Percentiles rank a stretch among this genome's conserved stretches.
Conservation (phyloP, 1,139 yeast species). For the Magnusiomyces fungicola region DNA sequence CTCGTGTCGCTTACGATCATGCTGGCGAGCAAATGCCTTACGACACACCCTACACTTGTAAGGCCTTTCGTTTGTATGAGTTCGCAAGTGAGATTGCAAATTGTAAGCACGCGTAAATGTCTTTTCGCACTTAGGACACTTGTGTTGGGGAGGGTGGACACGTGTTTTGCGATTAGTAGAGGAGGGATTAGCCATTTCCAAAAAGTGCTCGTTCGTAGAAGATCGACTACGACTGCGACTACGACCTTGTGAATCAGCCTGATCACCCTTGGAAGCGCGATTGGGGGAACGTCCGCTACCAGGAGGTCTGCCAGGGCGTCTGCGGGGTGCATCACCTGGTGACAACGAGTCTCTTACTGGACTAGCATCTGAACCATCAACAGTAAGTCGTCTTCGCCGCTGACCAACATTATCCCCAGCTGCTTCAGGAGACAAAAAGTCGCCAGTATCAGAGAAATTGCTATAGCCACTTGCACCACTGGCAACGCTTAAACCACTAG, state of each 20-base stretch:
- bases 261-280: background rate
- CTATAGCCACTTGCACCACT: constrained; percentile 1
- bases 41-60: constrained; percentile 81
- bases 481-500: too few species aligned
- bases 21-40: constrained; percentile 92
- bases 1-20: constrained; percentile 89
- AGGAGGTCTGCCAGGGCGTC: constrained; percentile 57
- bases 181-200: constrained; percentile 32
- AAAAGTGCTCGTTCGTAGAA: constrained; percentile 28
- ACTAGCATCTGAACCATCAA: background rate
- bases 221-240: constrained; percentile 24
- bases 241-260: constrained; percentile 6
- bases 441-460: background rate
- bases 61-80: constrained; percentile 94
- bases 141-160: constrained; percentile 1
- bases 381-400: background rate
- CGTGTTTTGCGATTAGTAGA: background rate
- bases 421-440: background rate
- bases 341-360: background rate
- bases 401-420: background rate
- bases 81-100: constrained; percentile 79
- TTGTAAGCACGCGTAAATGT: constrained; percentile 89
- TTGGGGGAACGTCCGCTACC: constrained; percentile 1
- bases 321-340: constrained; percentile 34
- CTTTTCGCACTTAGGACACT: constrained; percentile 55